Evolutionary conservation across 208 protist species (phyloP).

Genomic region (Trypanosoma theileri): DNA sequence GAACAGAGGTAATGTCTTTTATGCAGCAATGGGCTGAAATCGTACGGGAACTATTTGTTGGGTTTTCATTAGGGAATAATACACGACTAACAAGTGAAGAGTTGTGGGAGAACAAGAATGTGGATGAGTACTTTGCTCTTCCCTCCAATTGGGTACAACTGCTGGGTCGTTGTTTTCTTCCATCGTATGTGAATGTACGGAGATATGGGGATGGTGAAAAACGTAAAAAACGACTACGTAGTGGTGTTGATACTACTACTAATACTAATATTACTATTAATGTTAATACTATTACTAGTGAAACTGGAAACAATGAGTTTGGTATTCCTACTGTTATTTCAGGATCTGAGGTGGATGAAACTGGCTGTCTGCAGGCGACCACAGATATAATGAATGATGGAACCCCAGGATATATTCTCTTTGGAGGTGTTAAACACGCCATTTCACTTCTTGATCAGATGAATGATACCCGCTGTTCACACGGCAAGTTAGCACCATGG

Average conservation of each 20-base stretch:
- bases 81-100: background rate
- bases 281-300: background rate
- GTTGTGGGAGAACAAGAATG: background rate
- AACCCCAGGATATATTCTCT: conserved; percentile 1
- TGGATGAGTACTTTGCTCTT: conserved; percentile 39
- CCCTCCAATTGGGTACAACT: conserved; percentile 63
- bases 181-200: conserved; percentile 39
- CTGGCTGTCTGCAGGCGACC: too few species aligned
- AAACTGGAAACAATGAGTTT: background rate
- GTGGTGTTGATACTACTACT: background rate
- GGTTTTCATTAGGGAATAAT: background rate
- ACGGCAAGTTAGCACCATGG: conserved; percentile 46
- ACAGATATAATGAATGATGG: background rate
- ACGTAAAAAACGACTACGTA: conserved; percentile 30
- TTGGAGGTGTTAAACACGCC: background rate
- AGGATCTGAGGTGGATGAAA: too few species aligned
- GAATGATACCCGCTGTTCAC: conserved; percentile 24
- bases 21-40: conserved; percentile 16
- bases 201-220: conserved; percentile 33
- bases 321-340: too few species aligned
- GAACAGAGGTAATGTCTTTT: conserved; percentile 11
- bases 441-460: conserved; percentile 5
- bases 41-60: conserved; percentile 6
- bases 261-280: background rate
- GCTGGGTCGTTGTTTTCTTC: conserved; percentile 66